Percentiles rank a stretch among this genome's conserved stretches.
Evolutionary conservation across 2,329 filamentous ascomycete species (phyloP).

Genomic region (Clarireedia paspali): DNA sequence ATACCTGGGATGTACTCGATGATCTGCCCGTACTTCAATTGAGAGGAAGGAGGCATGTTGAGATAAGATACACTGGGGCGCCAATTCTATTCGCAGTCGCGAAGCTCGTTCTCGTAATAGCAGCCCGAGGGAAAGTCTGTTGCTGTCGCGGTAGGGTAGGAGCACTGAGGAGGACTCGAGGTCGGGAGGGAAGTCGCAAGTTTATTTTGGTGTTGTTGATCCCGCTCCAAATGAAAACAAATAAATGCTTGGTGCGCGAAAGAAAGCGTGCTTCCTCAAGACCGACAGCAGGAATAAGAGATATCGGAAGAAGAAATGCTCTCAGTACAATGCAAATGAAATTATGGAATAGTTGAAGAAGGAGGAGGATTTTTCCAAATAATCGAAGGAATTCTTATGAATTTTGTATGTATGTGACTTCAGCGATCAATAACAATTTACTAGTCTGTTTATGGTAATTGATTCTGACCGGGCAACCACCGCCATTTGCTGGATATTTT

Average conservation of each 20-base stretch:
- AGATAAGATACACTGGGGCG: not conserved
- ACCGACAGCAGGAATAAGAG: not conserved
- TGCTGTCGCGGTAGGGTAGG: not conserved
- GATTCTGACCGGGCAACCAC: slow-evolving; percentile 6
- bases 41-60: slow-evolving; percentile 38
- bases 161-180: not conserved
- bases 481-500: not conserved
- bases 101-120: not conserved
- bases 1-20: slow-evolving; percentile 94
- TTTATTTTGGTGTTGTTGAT: not conserved
- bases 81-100: not conserved
- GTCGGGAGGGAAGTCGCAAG: not conserved
- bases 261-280: not conserved
- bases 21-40: slow-evolving; percentile 65
- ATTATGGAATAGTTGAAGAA: not conserved
- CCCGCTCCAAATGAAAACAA: not conserved
- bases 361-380: not conserved
- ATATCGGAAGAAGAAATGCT: not conserved
- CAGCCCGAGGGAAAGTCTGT: not conserved
- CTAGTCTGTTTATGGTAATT: slow-evolving; percentile 9
- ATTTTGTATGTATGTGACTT: slow-evolving; percentile 6
- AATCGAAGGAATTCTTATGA: not conserved
- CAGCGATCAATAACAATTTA: slow-evolving; percentile 4
- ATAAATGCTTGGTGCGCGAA: not conserved
- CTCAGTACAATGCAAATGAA: too few species aligned